Conservation (phyloP, 805 yeast species). For the Nakazawaea laoshanensis region DNA sequence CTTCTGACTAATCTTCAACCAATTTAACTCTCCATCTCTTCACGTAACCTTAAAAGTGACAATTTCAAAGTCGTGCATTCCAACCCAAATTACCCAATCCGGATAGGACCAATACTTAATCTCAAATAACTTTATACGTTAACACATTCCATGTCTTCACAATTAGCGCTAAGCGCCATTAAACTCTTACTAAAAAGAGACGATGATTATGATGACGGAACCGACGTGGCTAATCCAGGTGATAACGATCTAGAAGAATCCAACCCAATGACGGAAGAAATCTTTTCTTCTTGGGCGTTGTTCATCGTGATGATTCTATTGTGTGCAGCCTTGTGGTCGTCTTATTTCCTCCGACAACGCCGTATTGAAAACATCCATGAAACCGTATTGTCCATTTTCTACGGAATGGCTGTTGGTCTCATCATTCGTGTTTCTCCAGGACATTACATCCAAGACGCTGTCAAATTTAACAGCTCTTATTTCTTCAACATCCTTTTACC, state of each 20-base stretch:
- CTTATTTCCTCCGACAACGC: constrained; percentile 84
- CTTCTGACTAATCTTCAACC: not conserved
- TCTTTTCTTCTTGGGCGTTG: constrained; percentile 95
- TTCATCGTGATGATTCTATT: constrained; percentile 76
- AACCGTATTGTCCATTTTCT: constrained; percentile 90
- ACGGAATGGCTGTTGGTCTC: constrained; percentile 94
- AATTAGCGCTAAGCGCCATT: constrained; percentile 11
- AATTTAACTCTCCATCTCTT: too few relatives aligned
- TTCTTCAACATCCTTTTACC: constrained; percentile 92
- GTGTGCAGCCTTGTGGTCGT: constrained; percentile 89
- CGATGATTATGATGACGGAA: constrained; percentile 18
- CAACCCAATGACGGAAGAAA: constrained; percentile 89
- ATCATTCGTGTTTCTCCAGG: constrained; percentile 90
- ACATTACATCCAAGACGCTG: constrained; percentile 94
- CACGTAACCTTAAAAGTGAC: too few relatives aligned
- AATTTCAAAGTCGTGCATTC: not conserved
- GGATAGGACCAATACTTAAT: not conserved
- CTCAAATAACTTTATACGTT: too few relatives aligned
- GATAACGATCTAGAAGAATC: constrained; percentile 43
- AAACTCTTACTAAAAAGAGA: constrained; percentile 17
- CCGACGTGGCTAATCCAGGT: constrained; percentile 18
- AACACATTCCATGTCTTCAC: constrained; percentile 9
- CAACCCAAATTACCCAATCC: not conserved
- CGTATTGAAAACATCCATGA: constrained; percentile 95
- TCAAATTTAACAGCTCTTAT: constrained; percentile 88